phyloP scores from a whole-genome alignment of 345 rosid genomes.

The Viola odorata region DNA sequence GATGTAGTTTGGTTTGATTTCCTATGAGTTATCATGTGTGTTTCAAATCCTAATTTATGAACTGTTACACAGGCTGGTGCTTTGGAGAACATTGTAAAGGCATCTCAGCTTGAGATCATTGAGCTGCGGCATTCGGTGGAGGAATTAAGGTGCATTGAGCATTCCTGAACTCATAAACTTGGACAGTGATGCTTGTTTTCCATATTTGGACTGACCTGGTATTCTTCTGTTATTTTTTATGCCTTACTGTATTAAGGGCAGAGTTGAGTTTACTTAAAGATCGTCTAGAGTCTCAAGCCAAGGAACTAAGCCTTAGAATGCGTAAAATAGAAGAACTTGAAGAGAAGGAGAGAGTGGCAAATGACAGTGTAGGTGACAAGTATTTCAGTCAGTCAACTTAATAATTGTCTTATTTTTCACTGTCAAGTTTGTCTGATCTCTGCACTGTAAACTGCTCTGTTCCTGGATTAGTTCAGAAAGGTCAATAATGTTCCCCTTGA shows the following conservation, averaged over 20 bases:
- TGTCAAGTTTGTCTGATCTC: too few relatives aligned
- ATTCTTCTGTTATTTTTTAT: slow-evolving; percentile 13
- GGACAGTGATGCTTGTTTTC: not conserved
- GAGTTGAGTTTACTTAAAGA: slow-evolving; percentile 60
- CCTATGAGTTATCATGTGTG: not conserved
- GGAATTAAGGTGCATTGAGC: slow-evolving; percentile 57
- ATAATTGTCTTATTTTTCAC: too few relatives aligned
- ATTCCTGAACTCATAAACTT: slow-evolving; percentile 1
- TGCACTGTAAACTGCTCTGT: not conserved
- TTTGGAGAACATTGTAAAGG: slow-evolving; percentile 85
- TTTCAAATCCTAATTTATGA: slow-evolving; percentile 8
- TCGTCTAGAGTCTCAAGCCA: slow-evolving; percentile 63
- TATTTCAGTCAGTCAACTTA: not conserved
- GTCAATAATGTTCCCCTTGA: not conserved
- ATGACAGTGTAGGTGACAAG: slow-evolving; percentile 71
- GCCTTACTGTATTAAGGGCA: slow-evolving; percentile 61
- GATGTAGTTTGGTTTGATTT: not conserved
- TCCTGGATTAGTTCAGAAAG: not conserved
- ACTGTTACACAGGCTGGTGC: slow-evolving; percentile 66
- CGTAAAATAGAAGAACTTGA: slow-evolving; percentile 73
- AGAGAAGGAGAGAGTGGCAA: slow-evolving; percentile 85
- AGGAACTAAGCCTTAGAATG: slow-evolving; percentile 69
- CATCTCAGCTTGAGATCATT: slow-evolving; percentile 82
- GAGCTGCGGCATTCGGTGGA: slow-evolving; percentile 70
- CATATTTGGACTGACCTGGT: slow-evolving; percentile 14